phyloP scores from a whole-genome alignment of 305 asterid species.

The Fraxinus sp. region DNA sequence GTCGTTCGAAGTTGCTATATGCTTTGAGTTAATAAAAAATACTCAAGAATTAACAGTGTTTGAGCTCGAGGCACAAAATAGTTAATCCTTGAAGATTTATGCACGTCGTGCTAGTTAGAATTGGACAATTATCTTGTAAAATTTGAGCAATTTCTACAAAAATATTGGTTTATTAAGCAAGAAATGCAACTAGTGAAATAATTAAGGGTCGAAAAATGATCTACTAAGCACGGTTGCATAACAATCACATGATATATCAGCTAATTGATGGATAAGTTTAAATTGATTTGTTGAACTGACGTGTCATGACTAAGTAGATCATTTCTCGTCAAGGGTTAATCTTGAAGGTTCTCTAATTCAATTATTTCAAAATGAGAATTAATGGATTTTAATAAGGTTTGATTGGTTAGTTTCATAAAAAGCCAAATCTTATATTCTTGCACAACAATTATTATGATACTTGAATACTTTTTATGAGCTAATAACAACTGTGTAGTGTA shows the following conservation, averaged over 20 bases:
- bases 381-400: not conserved
- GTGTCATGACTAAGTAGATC: not conserved
- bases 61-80: not conserved
- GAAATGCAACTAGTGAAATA: not conserved
- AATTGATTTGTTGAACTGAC: not conserved
- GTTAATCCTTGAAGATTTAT: not conserved
- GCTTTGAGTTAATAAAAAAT: not conserved
- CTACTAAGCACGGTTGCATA: too few species aligned
- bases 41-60: not conserved
- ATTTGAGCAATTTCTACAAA: not conserved
- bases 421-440: constrained; percentile 36
- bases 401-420: constrained; percentile 17
- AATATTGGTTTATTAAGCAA: not conserved
- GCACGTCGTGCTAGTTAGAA: not conserved
- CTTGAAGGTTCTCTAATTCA: not conserved
- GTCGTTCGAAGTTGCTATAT: not conserved
- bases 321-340: not conserved
- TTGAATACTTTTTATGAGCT: constrained; percentile 20
- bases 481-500: constrained; percentile 24
- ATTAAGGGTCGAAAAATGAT: not conserved
- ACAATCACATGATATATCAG: not conserved
- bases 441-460: constrained; percentile 26
- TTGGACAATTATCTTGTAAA: not conserved
- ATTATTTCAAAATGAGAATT: not conserved
- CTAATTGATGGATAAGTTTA: not conserved